Evolutionary conservation across 2,329 filamentous ascomycete species (phyloP).

Genomic region (Fusarium coffeatum): DNA sequence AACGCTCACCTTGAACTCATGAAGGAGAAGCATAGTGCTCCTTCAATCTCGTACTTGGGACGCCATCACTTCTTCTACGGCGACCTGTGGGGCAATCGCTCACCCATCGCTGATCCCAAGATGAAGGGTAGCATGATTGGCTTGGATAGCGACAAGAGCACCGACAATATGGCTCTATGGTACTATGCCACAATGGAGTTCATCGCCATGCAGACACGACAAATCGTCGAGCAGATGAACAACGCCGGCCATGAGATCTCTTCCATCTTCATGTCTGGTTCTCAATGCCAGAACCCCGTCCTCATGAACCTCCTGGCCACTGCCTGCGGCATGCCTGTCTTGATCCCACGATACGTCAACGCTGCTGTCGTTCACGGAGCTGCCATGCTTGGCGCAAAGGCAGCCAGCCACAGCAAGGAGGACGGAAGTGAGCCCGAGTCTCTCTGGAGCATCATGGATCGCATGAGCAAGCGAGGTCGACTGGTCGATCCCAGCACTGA

Average conservation of each 20-base stretch:
- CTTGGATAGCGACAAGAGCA: constrained; percentile 84
- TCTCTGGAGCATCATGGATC: constrained; percentile 96
- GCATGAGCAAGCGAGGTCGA: constrained; percentile 93
- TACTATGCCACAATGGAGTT: constrained; percentile 99
- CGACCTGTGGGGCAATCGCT: constrained; percentile 96
- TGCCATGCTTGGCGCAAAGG: constrained; percentile 97
- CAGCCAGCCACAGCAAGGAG: constrained; percentile 82
- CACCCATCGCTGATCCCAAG: constrained; percentile 88
- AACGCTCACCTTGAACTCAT: constrained; percentile 87
- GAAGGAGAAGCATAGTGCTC: constrained; percentile 74
- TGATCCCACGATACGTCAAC: constrained; percentile 93
- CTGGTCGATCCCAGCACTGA: constrained; percentile 81
- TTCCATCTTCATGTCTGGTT: constrained; percentile 98
- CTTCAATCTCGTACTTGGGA: constrained; percentile 84
- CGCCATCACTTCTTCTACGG: constrained; percentile 99
- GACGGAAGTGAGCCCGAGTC: constrained; percentile 78
- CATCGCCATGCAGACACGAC: constrained; percentile 94
- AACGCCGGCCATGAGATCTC: constrained; percentile 84
- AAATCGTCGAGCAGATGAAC: constrained; percentile 97
- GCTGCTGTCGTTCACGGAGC: constrained; percentile 98
- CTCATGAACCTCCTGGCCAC: constrained; percentile 93
- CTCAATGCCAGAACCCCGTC: constrained; percentile 94
- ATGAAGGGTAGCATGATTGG: constrained; percentile 94
- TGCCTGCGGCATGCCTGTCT: constrained; percentile 88
- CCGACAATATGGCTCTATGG: constrained; percentile 87